Conservation (phyloP, 768 basidiomycete species). For the Leccinum pellstonianum region DNA sequence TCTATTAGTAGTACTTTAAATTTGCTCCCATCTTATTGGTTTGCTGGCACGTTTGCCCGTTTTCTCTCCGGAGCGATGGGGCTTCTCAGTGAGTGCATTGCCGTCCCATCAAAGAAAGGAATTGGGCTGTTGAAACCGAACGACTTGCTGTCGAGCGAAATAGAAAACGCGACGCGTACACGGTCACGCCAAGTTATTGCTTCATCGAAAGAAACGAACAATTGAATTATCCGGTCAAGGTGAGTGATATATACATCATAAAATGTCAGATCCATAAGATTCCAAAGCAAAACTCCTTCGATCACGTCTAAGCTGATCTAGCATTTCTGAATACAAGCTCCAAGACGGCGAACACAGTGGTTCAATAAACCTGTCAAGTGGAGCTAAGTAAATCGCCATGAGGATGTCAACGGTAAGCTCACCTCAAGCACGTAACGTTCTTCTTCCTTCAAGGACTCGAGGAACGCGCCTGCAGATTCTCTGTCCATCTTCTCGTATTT, state of each 20-base stretch:
- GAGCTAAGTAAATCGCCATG: slow-evolving; percentile 3
- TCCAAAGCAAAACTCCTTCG: background rate
- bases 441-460: slow-evolving; percentile 92
- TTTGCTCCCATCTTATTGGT: background rate
- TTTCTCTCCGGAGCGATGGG: no score
- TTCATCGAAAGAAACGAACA: no score
- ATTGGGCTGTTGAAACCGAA: no score
- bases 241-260: background rate
- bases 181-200: no score
- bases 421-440: slow-evolving; percentile 97
- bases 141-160: no score
- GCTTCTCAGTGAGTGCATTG: no score
- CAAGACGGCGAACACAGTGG: background rate
- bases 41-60: background rate
- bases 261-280: background rate
- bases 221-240: background rate
- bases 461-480: slow-evolving; percentile 69
- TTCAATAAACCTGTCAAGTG: slow-evolving; percentile 26
- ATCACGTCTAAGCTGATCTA: background rate
- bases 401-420: background rate
- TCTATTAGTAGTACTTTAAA: slow-evolving; percentile 15
- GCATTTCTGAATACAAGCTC: background rate
- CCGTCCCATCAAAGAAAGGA: no score
- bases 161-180: no score
- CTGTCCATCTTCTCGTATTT: slow-evolving; percentile 65